Evolutionary conservation across 2,329 filamentous ascomycete species (phyloP), one percentile per base, ranked within the genome.

Genomic region (Beauveria australis): DNA sequence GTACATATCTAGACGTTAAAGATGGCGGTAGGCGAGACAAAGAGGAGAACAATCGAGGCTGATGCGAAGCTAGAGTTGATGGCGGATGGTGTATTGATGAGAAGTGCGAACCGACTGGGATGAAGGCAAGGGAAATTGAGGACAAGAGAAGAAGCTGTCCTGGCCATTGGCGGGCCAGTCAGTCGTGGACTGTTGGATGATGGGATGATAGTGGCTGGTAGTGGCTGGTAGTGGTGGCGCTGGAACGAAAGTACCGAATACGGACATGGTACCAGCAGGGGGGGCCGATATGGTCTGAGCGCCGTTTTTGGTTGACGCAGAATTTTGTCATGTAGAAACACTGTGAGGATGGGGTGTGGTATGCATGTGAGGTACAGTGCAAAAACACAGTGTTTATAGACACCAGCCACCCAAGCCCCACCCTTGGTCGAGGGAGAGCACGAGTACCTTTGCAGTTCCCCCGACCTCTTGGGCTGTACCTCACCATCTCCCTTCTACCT

Each of bases 401-500:
- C 43, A 16, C 49, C 49, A 48, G 49, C n/a, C 26, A 53, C 58
- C 8, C 28, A 8, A 18, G 41, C 46, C 41, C 58, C 58, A 41
- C 37, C 40, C 8, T 14, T 14, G 24, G 16, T n/a, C 30, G 24
- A 41, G 41, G 18, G 53, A 10, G 18, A 12, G 44, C 16, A 40
- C 8, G 48, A 53, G 57, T 59, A 59, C 57, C 49, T 53, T 53
- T 49, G 40, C 49, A 47, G 57, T 59, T 41, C 47, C 55, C 57
- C 49, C 57, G 30, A 53, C 57, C 48, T 59, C 49, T 8, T 22
- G 7, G 16, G 16, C 26, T 53, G 37, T 59, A 52, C 44, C 37
- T 58, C 30, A 5, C 28, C 56, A 51, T 53, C n/a, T 52, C 56
- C 30, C 41, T 55, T 40, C 16, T 47, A 40, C 41, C 43, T 57